Evolutionary conservation across 2,329 filamentous ascomycete species (phyloP).

Genomic region (Alternaria sp.): DNA sequence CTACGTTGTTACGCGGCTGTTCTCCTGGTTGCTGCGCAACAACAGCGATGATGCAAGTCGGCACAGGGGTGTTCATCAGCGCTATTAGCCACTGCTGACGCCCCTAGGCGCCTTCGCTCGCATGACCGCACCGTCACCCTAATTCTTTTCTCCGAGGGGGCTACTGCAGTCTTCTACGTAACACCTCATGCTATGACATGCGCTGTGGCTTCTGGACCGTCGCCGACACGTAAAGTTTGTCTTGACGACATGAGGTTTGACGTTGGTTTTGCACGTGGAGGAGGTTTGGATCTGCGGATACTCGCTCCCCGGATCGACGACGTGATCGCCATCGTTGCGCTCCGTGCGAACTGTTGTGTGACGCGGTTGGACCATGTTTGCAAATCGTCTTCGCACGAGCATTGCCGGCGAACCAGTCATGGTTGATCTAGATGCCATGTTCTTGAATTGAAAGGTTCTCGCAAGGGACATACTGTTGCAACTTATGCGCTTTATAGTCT

Average conservation of each 20-base stretch:
- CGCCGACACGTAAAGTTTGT: background rate
- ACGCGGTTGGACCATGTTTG: background rate
- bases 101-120: constrained; percentile 6
- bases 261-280: background rate
- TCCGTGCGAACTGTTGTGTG: background rate
- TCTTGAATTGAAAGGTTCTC: background rate
- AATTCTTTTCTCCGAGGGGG: constrained; percentile 4
- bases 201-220: constrained; percentile 3
- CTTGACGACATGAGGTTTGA: constrained; percentile 3
- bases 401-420: background rate
- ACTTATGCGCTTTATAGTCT: background rate
- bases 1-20: constrained; percentile 19
- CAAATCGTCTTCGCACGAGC: constrained; percentile 3
- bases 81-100: constrained; percentile 5
- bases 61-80: constrained; percentile 13
- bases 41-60: constrained; percentile 17
- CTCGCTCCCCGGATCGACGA: constrained; percentile 14
- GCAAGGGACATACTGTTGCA: background rate
- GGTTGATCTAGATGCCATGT: background rate
- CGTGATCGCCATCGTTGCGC: constrained; percentile 22
- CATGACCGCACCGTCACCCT: constrained; percentile 10
- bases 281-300: background rate
- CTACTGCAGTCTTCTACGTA: constrained; percentile 15
- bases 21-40: constrained; percentile 21
- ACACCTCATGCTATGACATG: constrained; percentile 11